phyloP scores from a whole-genome alignment of 106 monocot genomes.

The Acanthochlamys bracteata region DNA sequence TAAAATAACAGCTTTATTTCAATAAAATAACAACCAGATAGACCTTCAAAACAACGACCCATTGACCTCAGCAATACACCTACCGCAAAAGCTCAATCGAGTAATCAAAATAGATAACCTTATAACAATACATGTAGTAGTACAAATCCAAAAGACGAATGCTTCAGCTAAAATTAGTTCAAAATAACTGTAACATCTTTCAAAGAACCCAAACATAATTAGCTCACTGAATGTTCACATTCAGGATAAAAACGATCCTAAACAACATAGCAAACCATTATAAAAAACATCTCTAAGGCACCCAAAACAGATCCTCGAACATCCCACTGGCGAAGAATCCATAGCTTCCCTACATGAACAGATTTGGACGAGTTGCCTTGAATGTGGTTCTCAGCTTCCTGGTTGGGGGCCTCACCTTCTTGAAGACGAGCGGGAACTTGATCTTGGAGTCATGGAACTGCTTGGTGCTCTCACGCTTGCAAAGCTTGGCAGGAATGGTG shows the following conservation, averaged over 20 bases:
- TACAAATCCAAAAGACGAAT: no score
- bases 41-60: no score
- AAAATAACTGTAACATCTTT: no score
- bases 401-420: constrained; percentile 67
- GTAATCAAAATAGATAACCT: no score
- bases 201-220: no score
- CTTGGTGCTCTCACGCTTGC: constrained; percentile 78
- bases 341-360: constrained; percentile 40
- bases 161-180: no score
- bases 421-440: constrained; percentile 65
- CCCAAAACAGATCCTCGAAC: background rate
- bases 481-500: constrained; percentile 56
- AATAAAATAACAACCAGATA: no score
- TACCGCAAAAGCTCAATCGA: no score
- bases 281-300: background rate
- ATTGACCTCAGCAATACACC: no score
- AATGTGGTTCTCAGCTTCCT: constrained; percentile 80
- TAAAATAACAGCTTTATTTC: no score
- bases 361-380: constrained; percentile 65
- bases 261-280: background rate
- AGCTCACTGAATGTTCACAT: background rate
- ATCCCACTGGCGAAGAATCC: background rate
- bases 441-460: constrained; percentile 80
- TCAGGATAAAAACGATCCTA: background rate
- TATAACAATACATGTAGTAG: no score